Conservation (phyloP, 1,284 basidiomycete genomes). For the Puccinia hordei region DNA sequence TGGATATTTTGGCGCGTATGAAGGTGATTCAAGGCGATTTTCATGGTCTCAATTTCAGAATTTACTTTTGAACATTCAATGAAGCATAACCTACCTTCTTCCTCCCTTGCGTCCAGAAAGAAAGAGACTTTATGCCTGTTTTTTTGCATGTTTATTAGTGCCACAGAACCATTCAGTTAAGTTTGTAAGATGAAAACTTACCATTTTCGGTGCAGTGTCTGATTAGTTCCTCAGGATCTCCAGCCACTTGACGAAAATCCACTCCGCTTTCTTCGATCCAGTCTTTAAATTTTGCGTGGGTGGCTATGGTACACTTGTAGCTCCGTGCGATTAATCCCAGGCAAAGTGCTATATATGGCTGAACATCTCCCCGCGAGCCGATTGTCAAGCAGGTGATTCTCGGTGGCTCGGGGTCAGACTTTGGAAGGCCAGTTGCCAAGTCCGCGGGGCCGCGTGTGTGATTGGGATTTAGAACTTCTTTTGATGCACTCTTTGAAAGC, state of each 20-base stretch:
- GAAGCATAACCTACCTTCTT: constrained; percentile 67
- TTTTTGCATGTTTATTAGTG: background rate
- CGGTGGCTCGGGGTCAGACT: background rate
- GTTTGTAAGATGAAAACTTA: background rate
- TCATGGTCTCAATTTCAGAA: background rate
- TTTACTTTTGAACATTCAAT: background rate
- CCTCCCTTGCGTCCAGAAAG: constrained; percentile 85
- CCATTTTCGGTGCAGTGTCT: constrained; percentile 53
- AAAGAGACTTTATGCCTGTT: constrained; percentile 71
- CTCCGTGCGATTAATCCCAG: constrained; percentile 64
- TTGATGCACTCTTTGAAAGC: background rate
- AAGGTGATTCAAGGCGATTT: background rate
- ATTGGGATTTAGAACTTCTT: background rate
- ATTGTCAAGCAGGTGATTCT: constrained; percentile 54
- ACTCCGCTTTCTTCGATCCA: constrained; percentile 65
- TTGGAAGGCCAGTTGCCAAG: no score
- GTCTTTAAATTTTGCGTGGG: constrained; percentile 67
- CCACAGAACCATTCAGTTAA: background rate
- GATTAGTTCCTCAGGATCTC: constrained; percentile 68
- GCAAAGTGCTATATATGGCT: constrained; percentile 71
- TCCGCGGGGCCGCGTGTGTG: background rate
- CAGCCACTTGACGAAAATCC: constrained; percentile 67
- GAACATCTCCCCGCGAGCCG: constrained; percentile 67
- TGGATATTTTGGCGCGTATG: constrained; percentile 57
- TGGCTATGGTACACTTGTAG: constrained; percentile 70